Evolutionary conservation across 148 eudicot genomes (phyloP).

Genomic region (Heliosperma pusillum): DNA sequence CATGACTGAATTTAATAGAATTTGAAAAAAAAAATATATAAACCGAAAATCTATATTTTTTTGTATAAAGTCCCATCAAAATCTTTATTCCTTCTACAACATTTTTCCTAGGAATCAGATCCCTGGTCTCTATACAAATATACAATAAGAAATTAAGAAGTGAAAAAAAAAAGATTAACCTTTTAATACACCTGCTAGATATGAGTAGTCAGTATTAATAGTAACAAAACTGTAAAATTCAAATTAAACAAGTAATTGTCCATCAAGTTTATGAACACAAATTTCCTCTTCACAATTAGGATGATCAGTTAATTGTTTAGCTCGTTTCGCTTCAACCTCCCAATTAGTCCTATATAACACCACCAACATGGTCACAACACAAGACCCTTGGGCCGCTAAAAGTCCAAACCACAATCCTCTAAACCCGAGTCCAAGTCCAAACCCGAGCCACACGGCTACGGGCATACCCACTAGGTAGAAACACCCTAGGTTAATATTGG

Average conservation of each 20-base stretch:
- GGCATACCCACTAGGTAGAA: conserved; percentile 76
- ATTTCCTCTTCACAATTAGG: not conserved
- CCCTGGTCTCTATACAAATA: too few species aligned
- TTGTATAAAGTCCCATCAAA: too few species aligned
- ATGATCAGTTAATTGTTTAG: conserved; percentile 41
- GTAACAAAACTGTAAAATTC: not conserved
- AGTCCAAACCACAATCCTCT: conserved; percentile 40
- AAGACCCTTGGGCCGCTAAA: conserved; percentile 29
- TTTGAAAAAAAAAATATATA: too few species aligned
- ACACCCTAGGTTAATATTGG: conserved; percentile 61
- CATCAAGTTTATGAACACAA: not conserved
- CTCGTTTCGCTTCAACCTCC: conserved; percentile 48
- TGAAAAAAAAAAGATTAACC: too few species aligned
- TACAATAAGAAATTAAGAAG: too few species aligned
- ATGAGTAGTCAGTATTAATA: not conserved
- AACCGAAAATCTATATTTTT: too few species aligned
- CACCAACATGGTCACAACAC: conserved; percentile 28
- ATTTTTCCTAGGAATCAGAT: too few species aligned
- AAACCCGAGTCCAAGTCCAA: conserved; percentile 28
- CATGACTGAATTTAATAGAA: too few species aligned
- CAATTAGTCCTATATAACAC: conserved; percentile 48
- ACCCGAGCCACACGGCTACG: conserved; percentile 52
- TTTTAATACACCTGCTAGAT: too few species aligned
- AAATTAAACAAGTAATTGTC: not conserved
- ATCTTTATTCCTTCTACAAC: too few species aligned